phyloP scores from a whole-genome alignment of 495 filamentous ascomycete species.

The Astrothelium subdiscretum region DNA sequence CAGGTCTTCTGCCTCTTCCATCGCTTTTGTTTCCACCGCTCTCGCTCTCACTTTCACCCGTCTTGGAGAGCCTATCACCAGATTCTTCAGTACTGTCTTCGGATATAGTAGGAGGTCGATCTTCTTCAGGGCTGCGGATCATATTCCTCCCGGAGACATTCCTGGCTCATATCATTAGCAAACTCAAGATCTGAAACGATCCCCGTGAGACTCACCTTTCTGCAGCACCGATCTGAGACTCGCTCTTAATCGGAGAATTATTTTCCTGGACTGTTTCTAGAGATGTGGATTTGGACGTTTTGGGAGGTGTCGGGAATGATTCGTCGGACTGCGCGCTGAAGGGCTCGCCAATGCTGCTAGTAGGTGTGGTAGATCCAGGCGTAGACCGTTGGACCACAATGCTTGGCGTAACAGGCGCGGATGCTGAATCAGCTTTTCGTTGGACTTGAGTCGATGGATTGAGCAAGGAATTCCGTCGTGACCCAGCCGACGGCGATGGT shows the following conservation, averaged over 20 bases:
- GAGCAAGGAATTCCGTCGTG: conserved; percentile 27
- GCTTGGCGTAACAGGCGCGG: conserved; percentile 24
- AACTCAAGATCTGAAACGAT: conserved; percentile 55
- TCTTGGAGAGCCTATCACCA: conserved; percentile 15
- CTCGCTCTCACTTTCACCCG: conserved; percentile 49
- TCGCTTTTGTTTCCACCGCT: conserved; percentile 38
- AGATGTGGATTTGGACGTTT: conserved; percentile 41
- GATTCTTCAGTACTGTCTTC: conserved; percentile 27
- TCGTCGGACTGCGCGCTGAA: neutral
- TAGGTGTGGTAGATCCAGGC: conserved; percentile 35
- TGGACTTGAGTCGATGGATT: neutral
- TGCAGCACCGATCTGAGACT: neutral
- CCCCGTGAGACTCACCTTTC: neutral
- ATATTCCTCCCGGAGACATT: neutral
- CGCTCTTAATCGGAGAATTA: conserved; percentile 37
- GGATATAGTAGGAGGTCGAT: conserved; percentile 33
- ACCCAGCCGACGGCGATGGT: conserved; percentile 45
- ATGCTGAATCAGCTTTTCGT: conserved; percentile 16
- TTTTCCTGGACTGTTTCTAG: conserved; percentile 91
- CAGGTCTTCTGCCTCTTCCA: conserved; percentile 19
- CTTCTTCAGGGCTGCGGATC: conserved; percentile 22
- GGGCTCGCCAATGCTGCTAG: conserved; percentile 30
- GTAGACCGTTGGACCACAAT: conserved; percentile 47
- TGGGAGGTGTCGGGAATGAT: neutral
- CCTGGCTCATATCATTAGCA: neutral